Evolutionary conservation across 306 rosid genomes (phyloP).

Genomic region (Lathyrus sativus): DNA sequence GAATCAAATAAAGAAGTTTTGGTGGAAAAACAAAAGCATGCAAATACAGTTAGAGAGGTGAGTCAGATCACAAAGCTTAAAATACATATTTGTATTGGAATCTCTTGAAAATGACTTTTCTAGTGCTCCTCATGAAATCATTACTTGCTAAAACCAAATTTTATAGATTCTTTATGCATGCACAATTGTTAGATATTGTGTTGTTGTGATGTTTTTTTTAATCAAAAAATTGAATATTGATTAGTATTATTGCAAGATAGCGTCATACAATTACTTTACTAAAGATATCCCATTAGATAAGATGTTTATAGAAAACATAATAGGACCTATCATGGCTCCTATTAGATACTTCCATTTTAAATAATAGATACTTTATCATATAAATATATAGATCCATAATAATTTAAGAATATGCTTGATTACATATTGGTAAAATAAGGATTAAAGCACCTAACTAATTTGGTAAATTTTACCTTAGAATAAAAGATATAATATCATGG

Average conservation of each 20-base stretch:
- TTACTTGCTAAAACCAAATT: conserved; percentile 2
- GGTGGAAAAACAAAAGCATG: conserved; percentile 35
- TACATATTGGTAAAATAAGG: too few species aligned
- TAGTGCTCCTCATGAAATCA: not conserved
- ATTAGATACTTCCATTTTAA: not conserved
- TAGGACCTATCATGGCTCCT: not conserved
- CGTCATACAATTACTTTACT: conserved; percentile 15
- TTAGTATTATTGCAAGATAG: not conserved
- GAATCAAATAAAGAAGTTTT: conserved; percentile 29
- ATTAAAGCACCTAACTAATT: too few species aligned
- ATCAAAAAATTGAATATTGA: not conserved
- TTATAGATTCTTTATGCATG: not conserved
- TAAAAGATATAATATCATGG: too few species aligned
- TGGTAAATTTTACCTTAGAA: too few species aligned
- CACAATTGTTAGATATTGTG: conserved; percentile 2
- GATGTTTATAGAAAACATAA: not conserved
- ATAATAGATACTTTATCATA: too few species aligned
- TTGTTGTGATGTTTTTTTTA: not conserved
- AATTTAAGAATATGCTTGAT: too few species aligned
- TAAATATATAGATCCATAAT: too few species aligned
- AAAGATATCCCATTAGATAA: not conserved
- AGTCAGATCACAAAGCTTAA: conserved; percentile 28
- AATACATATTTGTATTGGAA: conserved; percentile 31
- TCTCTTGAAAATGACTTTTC: conserved; percentile 23
- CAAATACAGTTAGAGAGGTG: conserved; percentile 27